Percentiles rank a stretch among this genome's conserved stretches.
Evolutionary conservation across 2,329 filamentous ascomycete genomes (phyloP).

Genomic region (Fusarium sp.): DNA sequence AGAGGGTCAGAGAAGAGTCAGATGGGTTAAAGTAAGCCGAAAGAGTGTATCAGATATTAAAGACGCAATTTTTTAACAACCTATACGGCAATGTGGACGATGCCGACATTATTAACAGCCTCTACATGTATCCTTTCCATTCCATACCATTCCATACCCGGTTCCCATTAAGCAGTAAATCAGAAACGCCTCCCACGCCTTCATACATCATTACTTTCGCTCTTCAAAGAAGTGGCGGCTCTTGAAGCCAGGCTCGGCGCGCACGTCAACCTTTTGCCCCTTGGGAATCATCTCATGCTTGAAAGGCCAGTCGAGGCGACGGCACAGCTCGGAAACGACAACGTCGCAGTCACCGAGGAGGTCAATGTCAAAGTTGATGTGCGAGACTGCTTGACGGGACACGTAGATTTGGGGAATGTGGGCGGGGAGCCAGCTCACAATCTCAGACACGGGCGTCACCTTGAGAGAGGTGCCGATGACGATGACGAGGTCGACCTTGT

Average conservation of each 20-base stretch:
- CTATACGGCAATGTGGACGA: neutral
- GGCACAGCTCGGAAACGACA: slow-evolving; percentile 87
- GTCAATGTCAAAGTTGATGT: slow-evolving; percentile 97
- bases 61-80: neutral
- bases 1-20: neutral
- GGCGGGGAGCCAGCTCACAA: slow-evolving; percentile 83
- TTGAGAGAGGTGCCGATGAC: slow-evolving; percentile 97
- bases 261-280: slow-evolving; percentile 71
- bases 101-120: neutral
- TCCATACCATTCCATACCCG: neutral
- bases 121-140: neutral
- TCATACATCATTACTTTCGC: slow-evolving; percentile 9
- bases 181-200: neutral
- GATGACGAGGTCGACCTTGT: slow-evolving; percentile 87
- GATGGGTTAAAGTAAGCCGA: neutral
- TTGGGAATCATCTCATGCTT: slow-evolving; percentile 85
- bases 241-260: slow-evolving; percentile 47
- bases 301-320: slow-evolving; percentile 83
- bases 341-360: slow-evolving; percentile 95
- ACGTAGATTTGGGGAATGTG: slow-evolving; percentile 92
- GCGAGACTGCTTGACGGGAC: slow-evolving; percentile 83
- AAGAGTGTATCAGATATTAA: neutral
- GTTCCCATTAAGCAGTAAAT: neutral
- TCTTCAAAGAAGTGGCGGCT: slow-evolving; percentile 55
- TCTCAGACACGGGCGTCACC: slow-evolving; percentile 93